Evolutionary conservation across 2,329 filamentous ascomycete genomes (phyloP).

Genomic region (Colletotrichum noveboracense): DNA sequence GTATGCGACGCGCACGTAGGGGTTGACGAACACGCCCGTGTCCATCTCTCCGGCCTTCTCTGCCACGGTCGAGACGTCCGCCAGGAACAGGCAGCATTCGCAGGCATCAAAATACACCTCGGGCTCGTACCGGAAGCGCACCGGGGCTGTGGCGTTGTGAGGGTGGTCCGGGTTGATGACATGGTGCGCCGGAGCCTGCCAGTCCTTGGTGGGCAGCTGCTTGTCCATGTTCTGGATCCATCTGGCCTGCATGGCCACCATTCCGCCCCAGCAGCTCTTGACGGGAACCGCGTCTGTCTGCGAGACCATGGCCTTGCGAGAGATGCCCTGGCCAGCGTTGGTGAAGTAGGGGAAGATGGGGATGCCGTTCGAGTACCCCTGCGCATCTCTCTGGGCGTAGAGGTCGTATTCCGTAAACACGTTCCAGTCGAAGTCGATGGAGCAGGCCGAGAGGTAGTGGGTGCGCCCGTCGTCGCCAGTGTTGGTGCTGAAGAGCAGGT

Average conservation of each 20-base stretch:
- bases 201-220: slow-evolving; percentile 35
- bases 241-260: slow-evolving; percentile 69
- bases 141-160: slow-evolving; percentile 25
- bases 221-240: slow-evolving; percentile 56
- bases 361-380: slow-evolving; percentile 67
- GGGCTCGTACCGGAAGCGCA: slow-evolving; percentile 50
- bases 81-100: slow-evolving; percentile 66
- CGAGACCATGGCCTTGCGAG: slow-evolving; percentile 65
- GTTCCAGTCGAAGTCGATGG: slow-evolving; percentile 69
- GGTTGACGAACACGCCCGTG: slow-evolving; percentile 73
- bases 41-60: slow-evolving; percentile 27
- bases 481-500: slow-evolving; percentile 68
- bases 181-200: slow-evolving; percentile 25
- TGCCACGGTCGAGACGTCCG: slow-evolving; percentile 48
- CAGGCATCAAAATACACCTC: slow-evolving; percentile 68
- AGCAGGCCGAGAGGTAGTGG: slow-evolving; percentile 72
- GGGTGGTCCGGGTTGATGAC: slow-evolving; percentile 39
- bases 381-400: slow-evolving; percentile 71
- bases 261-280: slow-evolving; percentile 79
- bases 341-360: slow-evolving; percentile 74
- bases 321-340: slow-evolving; percentile 53
- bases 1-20: slow-evolving; percentile 76
- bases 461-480: slow-evolving; percentile 53
- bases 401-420: slow-evolving; percentile 76
- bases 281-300: slow-evolving; percentile 71